A percentile compares a stretch with the other conserved stretches of the same genome.
Conservation (phyloP, 176 grass and related monocot genomes). For the Bromus sterilis region DNA sequence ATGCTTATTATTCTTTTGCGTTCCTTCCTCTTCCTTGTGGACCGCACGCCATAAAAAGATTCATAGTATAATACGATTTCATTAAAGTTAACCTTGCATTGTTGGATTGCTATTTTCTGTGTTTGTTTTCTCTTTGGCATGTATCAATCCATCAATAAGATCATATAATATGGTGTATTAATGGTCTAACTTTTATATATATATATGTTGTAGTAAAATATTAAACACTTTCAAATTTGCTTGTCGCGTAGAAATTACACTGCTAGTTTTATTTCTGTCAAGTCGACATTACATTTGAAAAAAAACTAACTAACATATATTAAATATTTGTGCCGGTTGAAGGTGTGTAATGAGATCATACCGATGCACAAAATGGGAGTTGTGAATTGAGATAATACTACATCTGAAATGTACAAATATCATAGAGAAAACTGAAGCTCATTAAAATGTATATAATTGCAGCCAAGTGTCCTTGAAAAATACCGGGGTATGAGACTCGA, state of each 20-base stretch:
- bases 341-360: background rate
- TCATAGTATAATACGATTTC: too few relatives aligned
- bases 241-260: background rate
- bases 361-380: background rate
- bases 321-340: too few relatives aligned
- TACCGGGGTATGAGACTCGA: background rate
- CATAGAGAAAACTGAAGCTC: background rate
- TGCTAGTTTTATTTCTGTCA: background rate
- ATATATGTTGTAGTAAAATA: background rate
- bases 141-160: background rate
- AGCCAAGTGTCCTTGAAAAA: background rate
- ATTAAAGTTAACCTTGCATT: too few relatives aligned
- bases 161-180: background rate
- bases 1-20: constrained; percentile 1
- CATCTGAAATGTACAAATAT: background rate
- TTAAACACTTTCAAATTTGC: background rate
- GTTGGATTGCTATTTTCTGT: too few relatives aligned
- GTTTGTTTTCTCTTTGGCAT: background rate
- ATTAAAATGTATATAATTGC: background rate
- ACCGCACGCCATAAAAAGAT: too few relatives aligned
- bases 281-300: background rate
- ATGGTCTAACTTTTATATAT: background rate
- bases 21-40: background rate
- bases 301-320: background rate
- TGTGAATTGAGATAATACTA: background rate